phyloP scores from a whole-genome alignment of 768 basidiomycete species.

The Lepiota subincarnata region DNA sequence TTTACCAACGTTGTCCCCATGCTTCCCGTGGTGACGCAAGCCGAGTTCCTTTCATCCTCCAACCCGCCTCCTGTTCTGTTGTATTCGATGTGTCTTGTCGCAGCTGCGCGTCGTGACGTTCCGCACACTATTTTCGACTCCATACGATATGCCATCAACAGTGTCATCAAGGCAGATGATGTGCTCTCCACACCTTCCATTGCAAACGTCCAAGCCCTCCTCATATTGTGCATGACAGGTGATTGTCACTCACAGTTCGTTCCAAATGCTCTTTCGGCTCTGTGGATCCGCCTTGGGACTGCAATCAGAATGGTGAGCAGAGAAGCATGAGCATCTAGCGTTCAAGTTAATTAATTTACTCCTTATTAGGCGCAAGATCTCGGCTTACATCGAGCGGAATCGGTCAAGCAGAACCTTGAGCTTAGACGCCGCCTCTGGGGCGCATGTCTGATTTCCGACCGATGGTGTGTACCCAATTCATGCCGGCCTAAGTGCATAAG shows the following conservation, averaged over 20 bases:
- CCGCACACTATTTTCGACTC: constrained; percentile 86
- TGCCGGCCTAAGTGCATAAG: constrained; percentile 4
- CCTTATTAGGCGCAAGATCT: constrained; percentile 88
- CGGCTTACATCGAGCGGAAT: constrained; percentile 90
- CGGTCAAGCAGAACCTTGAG: constrained; percentile 79
- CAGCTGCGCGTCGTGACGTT: constrained; percentile 79
- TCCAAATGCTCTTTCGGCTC: constrained; percentile 77
- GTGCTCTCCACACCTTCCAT: constrained; percentile 84
- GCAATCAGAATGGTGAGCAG: constrained; percentile 87
- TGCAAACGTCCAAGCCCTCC: constrained; percentile 81
- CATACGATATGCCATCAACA: constrained; percentile 83
- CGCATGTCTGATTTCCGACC: constrained; percentile 89
- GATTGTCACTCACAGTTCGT: constrained; percentile 91
- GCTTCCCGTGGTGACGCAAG: constrained; percentile 83
- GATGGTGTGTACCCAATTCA: constrained; percentile 57
- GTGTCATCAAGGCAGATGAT: constrained; percentile 84
- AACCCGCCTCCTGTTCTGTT: constrained; percentile 79
- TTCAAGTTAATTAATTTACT: constrained; percentile 7
- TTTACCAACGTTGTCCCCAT: constrained; percentile 87
- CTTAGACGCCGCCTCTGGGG: constrained; percentile 90
- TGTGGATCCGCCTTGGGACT: constrained; percentile 82
- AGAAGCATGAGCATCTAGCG: neutral
- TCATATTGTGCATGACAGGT: constrained; percentile 83
- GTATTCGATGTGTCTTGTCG: constrained; percentile 92
- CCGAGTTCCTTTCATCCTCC: constrained; percentile 77